Evolutionary conservation across 768 basidiomycete genomes (phyloP), one percentile per base, ranked within the genome.

Genomic region (Leccinum sublutescens): DNA sequence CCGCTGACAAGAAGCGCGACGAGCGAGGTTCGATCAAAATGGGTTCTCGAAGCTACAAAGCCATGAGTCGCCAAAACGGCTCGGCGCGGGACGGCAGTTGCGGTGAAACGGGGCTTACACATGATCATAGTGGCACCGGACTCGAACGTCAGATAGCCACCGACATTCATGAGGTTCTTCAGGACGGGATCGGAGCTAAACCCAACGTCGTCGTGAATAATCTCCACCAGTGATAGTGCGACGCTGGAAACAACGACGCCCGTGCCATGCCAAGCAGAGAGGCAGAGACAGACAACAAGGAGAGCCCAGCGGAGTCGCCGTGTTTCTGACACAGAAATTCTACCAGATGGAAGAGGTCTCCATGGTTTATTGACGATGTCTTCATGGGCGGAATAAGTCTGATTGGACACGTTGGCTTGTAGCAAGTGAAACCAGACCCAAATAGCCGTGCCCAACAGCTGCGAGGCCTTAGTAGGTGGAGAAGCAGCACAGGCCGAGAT

Each of bases 331-430:
- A 64, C 33, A 3, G 71, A 62, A 12, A 79, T 67, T 9, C 74
- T 68, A 9, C 72, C 66, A 0, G 78, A 62, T 5, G 78, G 77
- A 4, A 79, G 51, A 3, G 78, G 78, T 7, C 78, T 62, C 71
- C 72, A 74, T 12, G 75, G 68, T 58, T 72, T 74, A 62, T 77
- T 78, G 3, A 61, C 40, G 6, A 63, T 61, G 56, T 77, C 77
- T 55, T 78, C 77, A 14, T 68, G 54, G 0, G 58, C 55, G 2
- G 58, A 63, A 7, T 65, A 50, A 12, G 57, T 60, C 36, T 77
- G 77, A 56, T 77, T 75, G 11, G 76, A 73, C 43, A 75, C 64
- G 33, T 69, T 67, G 59, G 66, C 70, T 48, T 73, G 75, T 3
- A 75, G 66, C 34, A 74, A 65, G 62, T 75, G 71, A 4, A 75